Conservation (phyloP, 73 alveolate genomes). For the Tetrahymena borealis region DNA sequence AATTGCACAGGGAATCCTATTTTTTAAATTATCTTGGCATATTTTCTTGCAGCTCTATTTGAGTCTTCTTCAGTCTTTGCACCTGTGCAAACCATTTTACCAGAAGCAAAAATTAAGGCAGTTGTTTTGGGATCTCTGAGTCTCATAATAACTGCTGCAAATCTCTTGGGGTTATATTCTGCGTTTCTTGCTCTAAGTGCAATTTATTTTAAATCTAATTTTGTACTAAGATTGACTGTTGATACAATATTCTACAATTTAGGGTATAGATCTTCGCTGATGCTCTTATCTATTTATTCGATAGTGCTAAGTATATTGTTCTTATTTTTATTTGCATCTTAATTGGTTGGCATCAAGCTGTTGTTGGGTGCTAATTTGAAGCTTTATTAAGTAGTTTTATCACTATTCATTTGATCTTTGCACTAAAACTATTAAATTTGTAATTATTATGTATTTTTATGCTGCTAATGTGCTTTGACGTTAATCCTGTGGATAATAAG, state of each 20-base stretch:
- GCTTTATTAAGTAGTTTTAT: background rate
- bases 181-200: slow-evolving; percentile 88
- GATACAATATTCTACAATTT: slow-evolving; percentile 76
- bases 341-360: background rate
- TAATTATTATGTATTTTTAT: background rate
- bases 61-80: slow-evolving; percentile 93
- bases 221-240: slow-evolving; percentile 78
- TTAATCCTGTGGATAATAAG: too few species aligned
- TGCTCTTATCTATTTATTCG: background rate
- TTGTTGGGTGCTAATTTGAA: background rate
- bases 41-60: slow-evolving; percentile 85
- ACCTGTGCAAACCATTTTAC: slow-evolving; percentile 98
- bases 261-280: slow-evolving; percentile 37
- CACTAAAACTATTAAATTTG: background rate
- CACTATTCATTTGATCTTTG: background rate
- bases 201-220: slow-evolving; percentile 78
- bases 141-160: slow-evolving; percentile 98
- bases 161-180: slow-evolving; percentile 96
- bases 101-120: slow-evolving; percentile 90
- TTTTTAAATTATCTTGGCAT: slow-evolving; percentile 82
- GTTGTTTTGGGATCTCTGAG: slow-evolving; percentile 95
- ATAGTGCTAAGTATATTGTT: background rate
- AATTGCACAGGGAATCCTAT: slow-evolving; percentile 83
- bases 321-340: background rate
- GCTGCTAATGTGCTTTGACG: too few species aligned